Evolutionary conservation across 1,284 basidiomycete species (phyloP).

Genomic region (Lentinula novae-zelandiae): DNA sequence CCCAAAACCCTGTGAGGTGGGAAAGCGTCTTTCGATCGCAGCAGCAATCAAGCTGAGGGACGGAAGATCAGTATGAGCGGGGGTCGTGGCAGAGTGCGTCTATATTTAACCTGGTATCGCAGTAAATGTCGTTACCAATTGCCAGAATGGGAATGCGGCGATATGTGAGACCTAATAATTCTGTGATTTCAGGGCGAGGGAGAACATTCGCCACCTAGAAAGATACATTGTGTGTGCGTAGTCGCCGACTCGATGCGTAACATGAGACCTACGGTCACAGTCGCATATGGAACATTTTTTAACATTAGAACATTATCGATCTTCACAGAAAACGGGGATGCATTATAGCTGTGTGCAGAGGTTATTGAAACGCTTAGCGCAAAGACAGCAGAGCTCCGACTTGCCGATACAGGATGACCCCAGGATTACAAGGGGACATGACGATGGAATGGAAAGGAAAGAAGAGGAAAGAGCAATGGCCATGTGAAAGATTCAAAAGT

Average conservation of each 20-base stretch:
- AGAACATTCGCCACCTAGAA: slow-evolving; percentile 41
- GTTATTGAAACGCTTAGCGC: background rate
- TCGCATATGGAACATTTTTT: slow-evolving; percentile 44
- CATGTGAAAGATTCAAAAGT: slow-evolving; percentile 1
- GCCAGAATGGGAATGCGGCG: slow-evolving; percentile 54
- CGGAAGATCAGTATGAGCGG: background rate
- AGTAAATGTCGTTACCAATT: slow-evolving; percentile 54
- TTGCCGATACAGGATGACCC: slow-evolving; percentile 40
- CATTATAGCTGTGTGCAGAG: slow-evolving; percentile 38
- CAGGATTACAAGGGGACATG: slow-evolving; percentile 12
- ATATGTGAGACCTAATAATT: slow-evolving; percentile 46
- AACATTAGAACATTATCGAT: slow-evolving; percentile 46
- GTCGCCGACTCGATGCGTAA: background rate
- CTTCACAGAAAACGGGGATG: slow-evolving; percentile 50
- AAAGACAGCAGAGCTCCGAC: slow-evolving; percentile 23
- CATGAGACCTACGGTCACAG: slow-evolving; percentile 39
- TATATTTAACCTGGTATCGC: slow-evolving; percentile 37
- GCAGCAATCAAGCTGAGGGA: slow-evolving; percentile 37
- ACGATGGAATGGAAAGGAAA: background rate
- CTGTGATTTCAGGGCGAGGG: slow-evolving; percentile 53
- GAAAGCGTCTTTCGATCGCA: slow-evolving; percentile 47
- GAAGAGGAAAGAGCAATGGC: background rate
- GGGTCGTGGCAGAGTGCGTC: background rate
- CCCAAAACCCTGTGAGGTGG: slow-evolving; percentile 38
- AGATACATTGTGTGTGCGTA: background rate